Evolutionary conservation across 805 yeast species (phyloP), one percentile per base, ranked within the genome.

Genomic region (Candida glaebosa): DNA sequence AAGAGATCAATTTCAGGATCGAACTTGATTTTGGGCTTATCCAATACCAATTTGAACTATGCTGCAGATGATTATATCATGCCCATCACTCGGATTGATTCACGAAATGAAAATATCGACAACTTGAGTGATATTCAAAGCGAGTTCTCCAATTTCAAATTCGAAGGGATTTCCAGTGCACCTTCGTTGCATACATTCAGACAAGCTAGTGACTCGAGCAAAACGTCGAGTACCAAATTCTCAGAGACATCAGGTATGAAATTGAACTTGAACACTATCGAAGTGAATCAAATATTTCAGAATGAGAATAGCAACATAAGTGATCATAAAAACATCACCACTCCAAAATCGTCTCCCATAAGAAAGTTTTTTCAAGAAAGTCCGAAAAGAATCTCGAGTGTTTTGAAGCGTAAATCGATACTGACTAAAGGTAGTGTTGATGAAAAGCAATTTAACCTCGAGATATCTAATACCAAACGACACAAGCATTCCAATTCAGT

Each of bases 131-230:
- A 62, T 32, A 34, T 61, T 18, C 45, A 47, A 41, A 35, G 16
- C 16, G 9, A 31, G 38, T 22, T 22, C 10, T 7, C 26, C 10
- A 25, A 22, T 43, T 42, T 35, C 49, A 18, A 43, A 50, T 9
- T 57, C 55, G 60, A 48, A 42, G 38, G 65, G 16, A 60, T 69
- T 2, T 50, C 49, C 35, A 61, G 70, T 49, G 74, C 73, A 3
- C 74, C 74, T 7, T 66, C 73, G 3, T 54, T 67, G 34, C 68
- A 67, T 43, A 67, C 73, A 3, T 67, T 56, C 46, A 54, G 72
- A 32, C 52, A 62, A 31, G 37, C 45, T 14, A 43, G 54, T 2
- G 34, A 28, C 12, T 40, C 37, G 7, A 35, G 38, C 18, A 35
- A 35, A 24, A 17, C 31, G n/a, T 24, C 31, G 5, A 35, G 18